Evolutionary conservation across 768 basidiomycete genomes (phyloP).

Genomic region (Austroboletus eburneus): DNA sequence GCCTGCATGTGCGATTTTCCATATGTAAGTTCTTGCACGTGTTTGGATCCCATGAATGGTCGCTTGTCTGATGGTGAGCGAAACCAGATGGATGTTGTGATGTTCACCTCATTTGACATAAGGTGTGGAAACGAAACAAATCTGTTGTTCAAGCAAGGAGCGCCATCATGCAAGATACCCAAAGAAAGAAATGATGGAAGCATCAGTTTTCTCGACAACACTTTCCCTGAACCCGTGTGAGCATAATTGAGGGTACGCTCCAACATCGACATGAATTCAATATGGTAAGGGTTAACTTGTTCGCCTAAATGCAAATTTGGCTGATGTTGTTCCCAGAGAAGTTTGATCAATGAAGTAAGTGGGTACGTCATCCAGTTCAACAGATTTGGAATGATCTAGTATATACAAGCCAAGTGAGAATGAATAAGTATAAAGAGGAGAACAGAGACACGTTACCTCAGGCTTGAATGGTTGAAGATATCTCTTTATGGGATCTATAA

Average conservation of each 20-base stretch:
- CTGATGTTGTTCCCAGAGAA: background rate
- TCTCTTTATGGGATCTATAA: constrained; percentile 1
- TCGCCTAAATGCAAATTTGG: background rate
- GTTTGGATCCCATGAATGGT: background rate
- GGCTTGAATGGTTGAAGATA: background rate
- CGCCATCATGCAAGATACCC: background rate
- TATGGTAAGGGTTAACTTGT: background rate
- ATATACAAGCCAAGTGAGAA: background rate
- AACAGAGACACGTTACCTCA: background rate
- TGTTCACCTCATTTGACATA: too few relatives aligned
- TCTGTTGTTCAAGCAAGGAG: background rate
- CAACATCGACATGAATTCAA: constrained; percentile 9
- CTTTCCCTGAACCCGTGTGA: background rate
- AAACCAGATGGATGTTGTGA: too few relatives aligned
- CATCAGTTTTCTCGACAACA: background rate
- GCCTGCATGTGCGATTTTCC: background rate
- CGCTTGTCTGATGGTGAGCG: too few relatives aligned
- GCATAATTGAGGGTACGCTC: constrained; percentile 6
- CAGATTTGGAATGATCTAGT: constrained; percentile 5
- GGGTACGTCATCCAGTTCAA: constrained; percentile 5
- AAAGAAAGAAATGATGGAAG: background rate
- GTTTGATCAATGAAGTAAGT: background rate
- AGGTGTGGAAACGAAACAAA: background rate
- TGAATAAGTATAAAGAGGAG: background rate
- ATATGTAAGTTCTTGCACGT: constrained; percentile 1